phyloP scores from a whole-genome alignment of 2,329 filamentous ascomycete genomes.

The Aspergillus eucalypticola region DNA sequence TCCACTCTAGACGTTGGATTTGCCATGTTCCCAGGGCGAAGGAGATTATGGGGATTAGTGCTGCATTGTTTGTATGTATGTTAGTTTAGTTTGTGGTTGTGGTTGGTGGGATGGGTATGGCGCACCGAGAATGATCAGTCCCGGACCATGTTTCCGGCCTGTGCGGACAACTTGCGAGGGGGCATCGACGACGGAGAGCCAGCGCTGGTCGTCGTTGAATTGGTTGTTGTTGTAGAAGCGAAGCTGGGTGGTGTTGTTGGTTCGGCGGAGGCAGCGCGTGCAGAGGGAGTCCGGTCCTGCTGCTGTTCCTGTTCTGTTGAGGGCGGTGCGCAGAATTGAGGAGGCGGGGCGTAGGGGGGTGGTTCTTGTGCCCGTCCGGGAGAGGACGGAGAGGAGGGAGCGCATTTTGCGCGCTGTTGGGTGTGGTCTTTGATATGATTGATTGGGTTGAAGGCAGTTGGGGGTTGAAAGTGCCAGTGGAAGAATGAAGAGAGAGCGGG shows the following conservation, averaged over 20 bases:
- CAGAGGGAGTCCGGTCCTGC: conserved; percentile 34
- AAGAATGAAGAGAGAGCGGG: not conserved
- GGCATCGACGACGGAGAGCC: conserved; percentile 83
- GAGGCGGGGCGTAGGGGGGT: conserved; percentile 22
- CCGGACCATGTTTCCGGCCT: conserved; percentile 73
- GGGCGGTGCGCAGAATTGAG: conserved; percentile 20
- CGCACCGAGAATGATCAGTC: conserved; percentile 73
- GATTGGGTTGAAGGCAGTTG: too few species aligned
- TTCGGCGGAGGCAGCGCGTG: conserved; percentile 31
- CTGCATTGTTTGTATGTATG: conserved; percentile 42
- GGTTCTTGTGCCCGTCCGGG: conserved; percentile 21
- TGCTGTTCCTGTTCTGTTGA: conserved; percentile 11
- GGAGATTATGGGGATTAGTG: conserved; percentile 86
- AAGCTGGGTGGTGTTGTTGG: conserved; percentile 31
- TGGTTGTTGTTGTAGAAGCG: conserved; percentile 46
- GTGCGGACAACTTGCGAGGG: conserved; percentile 77
- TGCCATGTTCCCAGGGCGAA: conserved; percentile 94
- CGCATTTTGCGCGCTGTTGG: conserved; percentile 25
- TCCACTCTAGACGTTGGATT: conserved; percentile 89
- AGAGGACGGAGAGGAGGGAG: conserved; percentile 30
- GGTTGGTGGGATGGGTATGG: not conserved
- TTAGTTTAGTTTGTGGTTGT: conserved; percentile 7
- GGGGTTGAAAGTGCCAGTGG: not conserved
- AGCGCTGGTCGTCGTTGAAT: conserved; percentile 70
- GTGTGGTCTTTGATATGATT: not conserved